Percentiles rank a stretch among this genome's conserved stretches.
Evolutionary conservation across 305 asterid species (phyloP).

Genomic region (Andrographis paniculata): DNA sequence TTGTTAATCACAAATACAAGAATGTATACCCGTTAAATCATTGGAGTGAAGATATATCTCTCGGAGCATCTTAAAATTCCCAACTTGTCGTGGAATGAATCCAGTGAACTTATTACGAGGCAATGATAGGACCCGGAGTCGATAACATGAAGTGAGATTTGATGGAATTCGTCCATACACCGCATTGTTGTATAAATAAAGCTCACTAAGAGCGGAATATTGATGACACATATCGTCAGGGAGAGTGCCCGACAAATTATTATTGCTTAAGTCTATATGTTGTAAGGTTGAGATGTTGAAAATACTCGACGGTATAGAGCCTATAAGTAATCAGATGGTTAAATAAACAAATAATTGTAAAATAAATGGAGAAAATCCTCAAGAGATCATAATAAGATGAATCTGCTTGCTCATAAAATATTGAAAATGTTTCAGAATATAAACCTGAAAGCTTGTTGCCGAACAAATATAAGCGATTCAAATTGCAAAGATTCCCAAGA

Average conservation of each 20-base stretch:
- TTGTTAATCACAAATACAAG: no score
- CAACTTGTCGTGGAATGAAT: background rate
- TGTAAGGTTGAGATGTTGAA: constrained; percentile 11
- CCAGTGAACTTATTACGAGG: constrained; percentile 14
- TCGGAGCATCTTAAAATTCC: background rate
- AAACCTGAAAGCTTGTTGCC: constrained; percentile 1
- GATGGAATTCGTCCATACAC: constrained; percentile 19
- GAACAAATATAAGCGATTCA: no score
- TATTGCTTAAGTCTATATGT: background rate
- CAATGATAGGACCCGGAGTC: constrained; percentile 12
- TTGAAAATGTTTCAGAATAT: background rate
- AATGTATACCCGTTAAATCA: background rate
- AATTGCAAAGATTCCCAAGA: no score
- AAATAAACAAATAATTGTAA: background rate
- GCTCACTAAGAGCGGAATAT: constrained; percentile 6
- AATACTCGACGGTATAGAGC: constrained; percentile 7
- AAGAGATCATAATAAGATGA: background rate
- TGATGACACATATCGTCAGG: constrained; percentile 17
- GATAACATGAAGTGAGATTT: constrained; percentile 4
- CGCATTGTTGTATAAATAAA: constrained; percentile 8
- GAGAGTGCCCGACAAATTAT: constrained; percentile 15
- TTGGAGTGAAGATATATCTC: background rate
- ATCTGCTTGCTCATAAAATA: no score
- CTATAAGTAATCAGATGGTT: constrained; percentile 4
- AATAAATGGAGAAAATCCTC: constrained; percentile 1